phyloP scores from a whole-genome alignment of 163 green algal species.

The Scenedesmus sp. region DNA sequence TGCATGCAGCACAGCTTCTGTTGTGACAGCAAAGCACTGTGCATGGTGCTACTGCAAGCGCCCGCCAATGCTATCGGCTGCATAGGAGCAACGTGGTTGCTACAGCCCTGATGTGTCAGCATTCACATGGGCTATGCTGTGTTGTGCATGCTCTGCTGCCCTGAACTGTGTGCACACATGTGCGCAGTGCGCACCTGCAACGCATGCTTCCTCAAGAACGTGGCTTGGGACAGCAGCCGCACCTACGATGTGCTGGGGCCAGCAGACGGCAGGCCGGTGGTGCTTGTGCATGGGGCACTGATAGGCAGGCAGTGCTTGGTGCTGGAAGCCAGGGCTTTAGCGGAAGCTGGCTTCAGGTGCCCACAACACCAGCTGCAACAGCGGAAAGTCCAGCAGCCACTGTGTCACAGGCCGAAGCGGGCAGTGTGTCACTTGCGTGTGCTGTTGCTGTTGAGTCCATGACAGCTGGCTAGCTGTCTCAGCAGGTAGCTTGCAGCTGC shows the following conservation, averaged over 20 bases:
- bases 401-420: not conserved
- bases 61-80: no score
- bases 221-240: conserved; percentile 38
- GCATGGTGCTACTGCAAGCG: no score
- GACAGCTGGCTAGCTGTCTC: no score
- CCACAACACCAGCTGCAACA: not conserved
- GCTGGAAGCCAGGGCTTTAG: conserved; percentile 39
- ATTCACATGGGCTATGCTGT: no score
- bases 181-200: conserved; percentile 50
- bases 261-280: conserved; percentile 39
- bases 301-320: conserved; percentile 46
- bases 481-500: no score
- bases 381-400: not conserved
- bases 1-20: not conserved
- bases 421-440: not conserved
- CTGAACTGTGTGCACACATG: no score
- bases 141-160: not conserved
- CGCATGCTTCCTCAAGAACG: conserved; percentile 49
- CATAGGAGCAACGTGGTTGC: no score
- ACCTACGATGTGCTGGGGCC: conserved; percentile 45
- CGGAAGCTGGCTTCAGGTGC: conserved; percentile 45
- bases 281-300: conserved; percentile 52
- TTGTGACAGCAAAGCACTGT: not conserved
- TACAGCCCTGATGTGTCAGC: no score
- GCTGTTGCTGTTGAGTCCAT: no score